Percentiles rank a stretch among this genome's conserved stretches.
Conservation (phyloP, 2,329 filamentous ascomycete genomes). For the Coleophoma eucalyptorum region DNA sequence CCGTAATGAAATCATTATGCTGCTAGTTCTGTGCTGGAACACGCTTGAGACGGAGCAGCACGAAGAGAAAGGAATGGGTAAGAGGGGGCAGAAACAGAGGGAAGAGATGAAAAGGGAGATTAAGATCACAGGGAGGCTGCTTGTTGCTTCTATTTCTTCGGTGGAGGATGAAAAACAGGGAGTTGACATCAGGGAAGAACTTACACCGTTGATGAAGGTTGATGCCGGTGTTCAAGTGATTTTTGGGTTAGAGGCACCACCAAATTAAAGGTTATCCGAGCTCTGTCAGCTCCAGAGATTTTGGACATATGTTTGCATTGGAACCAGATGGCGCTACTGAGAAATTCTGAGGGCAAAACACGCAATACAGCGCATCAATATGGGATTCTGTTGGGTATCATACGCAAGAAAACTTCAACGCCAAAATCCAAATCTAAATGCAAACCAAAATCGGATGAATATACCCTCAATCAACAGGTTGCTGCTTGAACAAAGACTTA, state of each 20-base stretch:
- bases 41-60: constrained; percentile 25
- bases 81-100: not conserved
- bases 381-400: not conserved
- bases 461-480: constrained; percentile 45
- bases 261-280: no score
- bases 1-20: constrained; percentile 60
- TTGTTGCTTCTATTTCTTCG: not conserved
- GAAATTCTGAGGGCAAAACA: not conserved
- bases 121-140: not conserved
- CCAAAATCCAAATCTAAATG: constrained; percentile 32
- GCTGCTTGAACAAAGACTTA: constrained; percentile 95
- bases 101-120: not conserved
- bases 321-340: no score
- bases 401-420: not conserved
- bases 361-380: not conserved
- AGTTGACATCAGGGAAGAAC: not conserved
- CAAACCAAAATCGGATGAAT: constrained; percentile 25
- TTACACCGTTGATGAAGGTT: not conserved
- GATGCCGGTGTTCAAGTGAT: not conserved
- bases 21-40: constrained; percentile 59
- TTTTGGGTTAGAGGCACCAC: not conserved
- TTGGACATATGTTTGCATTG: no score
- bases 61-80: not conserved
- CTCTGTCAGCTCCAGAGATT: no score
- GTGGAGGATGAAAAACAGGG: no score